phyloP scores from a whole-genome alignment of 768 basidiomycete genomes.

The Boletus speciosus region DNA sequence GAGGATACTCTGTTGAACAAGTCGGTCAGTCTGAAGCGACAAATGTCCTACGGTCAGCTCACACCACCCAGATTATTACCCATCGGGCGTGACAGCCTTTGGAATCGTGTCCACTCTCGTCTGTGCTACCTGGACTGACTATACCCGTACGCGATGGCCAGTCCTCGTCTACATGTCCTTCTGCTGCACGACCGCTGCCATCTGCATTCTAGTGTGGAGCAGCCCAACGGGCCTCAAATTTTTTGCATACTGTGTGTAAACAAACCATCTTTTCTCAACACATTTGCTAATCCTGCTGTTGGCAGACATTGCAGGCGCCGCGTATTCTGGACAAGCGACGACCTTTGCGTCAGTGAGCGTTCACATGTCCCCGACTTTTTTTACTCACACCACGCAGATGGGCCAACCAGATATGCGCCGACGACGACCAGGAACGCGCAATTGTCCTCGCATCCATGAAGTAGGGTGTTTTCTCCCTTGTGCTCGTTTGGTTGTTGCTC shows the following conservation, averaged over 20 bases:
- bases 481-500: neutral
- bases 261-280: neutral
- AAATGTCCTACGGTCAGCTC: neutral
- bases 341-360: slow-evolving; percentile 58
- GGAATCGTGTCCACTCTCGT: slow-evolving; percentile 60
- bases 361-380: neutral
- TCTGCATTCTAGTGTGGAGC: slow-evolving; percentile 60
- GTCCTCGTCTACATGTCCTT: slow-evolving; percentile 62
- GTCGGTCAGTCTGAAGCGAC: slow-evolving; percentile 37
- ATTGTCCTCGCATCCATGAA: slow-evolving; percentile 78
- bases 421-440: slow-evolving; percentile 66
- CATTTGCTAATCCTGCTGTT: neutral
- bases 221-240: slow-evolving; percentile 63
- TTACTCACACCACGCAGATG: slow-evolving; percentile 40
- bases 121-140: slow-evolving; percentile 63
- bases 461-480: slow-evolving; percentile 28
- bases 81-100: slow-evolving; percentile 62
- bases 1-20: slow-evolving; percentile 61
- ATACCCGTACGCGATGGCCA: slow-evolving; percentile 54
- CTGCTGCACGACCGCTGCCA: slow-evolving; percentile 50
- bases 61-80: slow-evolving; percentile 47
- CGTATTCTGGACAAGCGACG: slow-evolving; percentile 72
- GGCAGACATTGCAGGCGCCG: slow-evolving; percentile 57
- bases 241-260: slow-evolving; percentile 64
- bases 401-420: slow-evolving; percentile 76